A percentile compares a stretch with the other conserved stretches of the same genome.
phyloP scores from a whole-genome alignment of 768 basidiomycete genomes.

The Lentinula sp. region DNA sequence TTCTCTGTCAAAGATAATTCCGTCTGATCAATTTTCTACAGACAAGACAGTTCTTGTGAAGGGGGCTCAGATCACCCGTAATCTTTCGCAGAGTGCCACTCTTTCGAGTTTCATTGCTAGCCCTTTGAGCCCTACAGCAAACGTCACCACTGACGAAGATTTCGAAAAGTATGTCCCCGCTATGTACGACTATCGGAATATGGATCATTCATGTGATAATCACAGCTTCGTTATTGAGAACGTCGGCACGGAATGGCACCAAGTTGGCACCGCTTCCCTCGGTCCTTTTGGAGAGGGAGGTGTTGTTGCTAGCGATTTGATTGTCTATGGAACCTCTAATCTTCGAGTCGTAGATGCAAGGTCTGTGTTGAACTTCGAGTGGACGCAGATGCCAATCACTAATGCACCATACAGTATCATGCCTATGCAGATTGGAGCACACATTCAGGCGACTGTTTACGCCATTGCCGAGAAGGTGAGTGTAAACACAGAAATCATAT shows the following conservation, averaged over 20 bases:
- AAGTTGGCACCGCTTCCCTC: conserved; percentile 42
- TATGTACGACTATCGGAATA: neutral
- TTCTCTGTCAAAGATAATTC: neutral
- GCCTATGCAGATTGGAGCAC: conserved; percentile 32
- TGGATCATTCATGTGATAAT: neutral
- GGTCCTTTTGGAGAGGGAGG: conserved; percentile 31
- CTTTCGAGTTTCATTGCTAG: neutral
- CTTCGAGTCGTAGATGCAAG: conserved; percentile 50
- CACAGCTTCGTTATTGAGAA: neutral
- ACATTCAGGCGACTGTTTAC: conserved; percentile 2
- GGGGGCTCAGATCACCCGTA: neutral
- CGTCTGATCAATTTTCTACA: neutral
- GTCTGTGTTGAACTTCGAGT: neutral
- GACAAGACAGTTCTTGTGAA: neutral
- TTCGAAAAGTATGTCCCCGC: neutral
- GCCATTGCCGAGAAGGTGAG: conserved; percentile 4
- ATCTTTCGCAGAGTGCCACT: neutral
- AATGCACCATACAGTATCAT: conserved; percentile 19
- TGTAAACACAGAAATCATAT: too few species aligned
- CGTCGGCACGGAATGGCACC: conserved; percentile 26
- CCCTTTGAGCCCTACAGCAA: neutral
- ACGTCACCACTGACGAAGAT: conserved; percentile 1
- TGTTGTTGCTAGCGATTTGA: conserved; percentile 40
- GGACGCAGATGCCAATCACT: neutral
- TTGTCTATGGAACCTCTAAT: conserved; percentile 40